phyloP scores from a whole-genome alignment of 345 rosid species.

The Moricandia arvensis region DNA sequence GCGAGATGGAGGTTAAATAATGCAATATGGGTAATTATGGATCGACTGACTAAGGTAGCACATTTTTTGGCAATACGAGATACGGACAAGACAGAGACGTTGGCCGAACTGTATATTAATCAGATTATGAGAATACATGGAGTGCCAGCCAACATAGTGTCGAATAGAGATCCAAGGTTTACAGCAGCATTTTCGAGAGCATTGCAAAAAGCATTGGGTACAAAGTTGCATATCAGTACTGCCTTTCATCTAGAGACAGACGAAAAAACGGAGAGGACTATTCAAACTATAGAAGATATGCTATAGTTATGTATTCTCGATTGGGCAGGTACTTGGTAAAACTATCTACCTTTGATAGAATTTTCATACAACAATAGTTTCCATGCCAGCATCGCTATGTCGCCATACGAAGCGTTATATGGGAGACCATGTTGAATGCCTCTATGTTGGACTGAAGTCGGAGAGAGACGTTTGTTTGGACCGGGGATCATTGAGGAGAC shows the following conservation, averaged over 20 bases:
- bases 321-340: neutral
- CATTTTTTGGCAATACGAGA: neutral
- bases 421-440: neutral
- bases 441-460: neutral
- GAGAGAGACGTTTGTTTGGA: neutral
- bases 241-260: neutral
- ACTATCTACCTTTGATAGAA: neutral
- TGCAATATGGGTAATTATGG: neutral
- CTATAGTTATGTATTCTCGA: neutral
- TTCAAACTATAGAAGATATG: neutral
- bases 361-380: neutral
- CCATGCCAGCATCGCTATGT: neutral
- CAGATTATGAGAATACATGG: neutral
- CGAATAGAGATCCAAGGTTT: neutral
- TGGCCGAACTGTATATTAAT: neutral
- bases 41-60: neutral
- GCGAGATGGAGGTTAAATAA: neutral
- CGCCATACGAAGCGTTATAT: neutral
- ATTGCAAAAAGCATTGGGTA: neutral
- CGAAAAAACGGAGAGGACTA: neutral
- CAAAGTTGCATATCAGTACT: neutral
- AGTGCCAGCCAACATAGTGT: neutral
- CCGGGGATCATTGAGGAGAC: neutral
- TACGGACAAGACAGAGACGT: neutral
- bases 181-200: neutral